A percentile compares a stretch with the other conserved stretches of the same genome.
Conservation (phyloP, 495 filamentous ascomycete genomes). For the Tuber melanosporum region DNA sequence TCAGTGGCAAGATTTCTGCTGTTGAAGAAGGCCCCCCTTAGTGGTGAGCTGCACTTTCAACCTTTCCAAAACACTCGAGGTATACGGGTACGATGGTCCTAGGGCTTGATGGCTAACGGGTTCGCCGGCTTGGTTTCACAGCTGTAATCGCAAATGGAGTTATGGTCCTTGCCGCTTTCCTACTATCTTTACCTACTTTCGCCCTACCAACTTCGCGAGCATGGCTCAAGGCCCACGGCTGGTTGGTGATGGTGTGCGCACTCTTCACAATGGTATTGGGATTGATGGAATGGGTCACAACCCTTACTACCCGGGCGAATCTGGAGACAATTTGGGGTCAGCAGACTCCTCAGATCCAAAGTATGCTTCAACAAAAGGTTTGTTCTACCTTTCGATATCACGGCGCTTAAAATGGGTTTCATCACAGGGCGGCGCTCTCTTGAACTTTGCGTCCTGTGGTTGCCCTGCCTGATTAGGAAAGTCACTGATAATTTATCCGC, state of each 20-base stretch:
- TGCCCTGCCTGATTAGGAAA: conserved; percentile 3
- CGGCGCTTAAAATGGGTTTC: conserved; percentile 5
- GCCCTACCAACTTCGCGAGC: conserved; percentile 51
- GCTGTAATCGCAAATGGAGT: conserved; percentile 62
- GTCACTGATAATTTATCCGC: neutral
- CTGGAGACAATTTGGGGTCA: conserved; percentile 52
- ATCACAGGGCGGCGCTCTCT: neutral
- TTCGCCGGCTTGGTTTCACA: conserved; percentile 27
- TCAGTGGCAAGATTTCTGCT: conserved; percentile 59
- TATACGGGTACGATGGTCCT: neutral
- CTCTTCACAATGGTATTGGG: conserved; percentile 61
- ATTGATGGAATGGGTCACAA: conserved; percentile 62
- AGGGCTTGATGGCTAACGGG: neutral
- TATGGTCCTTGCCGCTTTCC: conserved; percentile 54
- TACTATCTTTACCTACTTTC: conserved; percentile 56
- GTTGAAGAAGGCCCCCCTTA: conserved; percentile 52
- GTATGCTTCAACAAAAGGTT: conserved; percentile 60
- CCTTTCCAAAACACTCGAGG: neutral
- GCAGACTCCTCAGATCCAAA: conserved; percentile 52
- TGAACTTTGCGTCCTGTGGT: conserved; percentile 8
- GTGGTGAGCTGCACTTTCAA: conserved; percentile 16
- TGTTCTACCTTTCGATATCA: conserved; percentile 30
- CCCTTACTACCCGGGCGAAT: conserved; percentile 56
- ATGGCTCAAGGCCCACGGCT: conserved; percentile 57
- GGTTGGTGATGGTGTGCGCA: conserved; percentile 54